Conservation (phyloP, 2,329 filamentous ascomycete species). For the Trichoderma endophyticum region DNA sequence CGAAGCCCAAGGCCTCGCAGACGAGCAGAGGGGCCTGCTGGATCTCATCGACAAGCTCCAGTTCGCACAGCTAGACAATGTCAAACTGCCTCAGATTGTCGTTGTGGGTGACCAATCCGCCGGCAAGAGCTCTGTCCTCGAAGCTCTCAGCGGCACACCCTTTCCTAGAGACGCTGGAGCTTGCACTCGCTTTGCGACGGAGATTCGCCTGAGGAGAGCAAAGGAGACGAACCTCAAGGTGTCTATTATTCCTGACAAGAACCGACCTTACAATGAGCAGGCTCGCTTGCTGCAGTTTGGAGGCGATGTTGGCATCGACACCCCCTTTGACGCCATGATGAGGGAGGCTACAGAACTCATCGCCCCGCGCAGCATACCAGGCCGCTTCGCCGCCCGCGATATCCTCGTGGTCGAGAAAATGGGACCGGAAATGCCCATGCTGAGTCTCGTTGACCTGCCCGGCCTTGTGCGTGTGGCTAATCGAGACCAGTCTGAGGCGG, state of each 20-base stretch:
- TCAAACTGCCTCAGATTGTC: slow-evolving; percentile 58
- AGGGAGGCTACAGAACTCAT: slow-evolving; percentile 49
- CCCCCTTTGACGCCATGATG: slow-evolving; percentile 51
- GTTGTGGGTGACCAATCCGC: slow-evolving; percentile 63
- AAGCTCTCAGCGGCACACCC: slow-evolving; percentile 59
- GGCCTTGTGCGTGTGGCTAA: slow-evolving; percentile 55
- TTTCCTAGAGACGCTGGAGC: slow-evolving; percentile 59
- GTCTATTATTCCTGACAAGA: slow-evolving; percentile 54
- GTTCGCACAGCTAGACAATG: slow-evolving; percentile 50
- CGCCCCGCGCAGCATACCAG: slow-evolving; percentile 47
- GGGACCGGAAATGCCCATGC: slow-evolving; percentile 56
- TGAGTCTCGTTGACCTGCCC: slow-evolving; percentile 61
- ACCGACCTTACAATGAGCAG: slow-evolving; percentile 46
- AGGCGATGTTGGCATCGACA: slow-evolving; percentile 43
- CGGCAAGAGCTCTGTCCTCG: slow-evolving; percentile 62
- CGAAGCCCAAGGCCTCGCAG: slow-evolving; percentile 47
- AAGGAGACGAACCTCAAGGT: slow-evolving; percentile 45
- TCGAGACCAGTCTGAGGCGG: slow-evolving; percentile 49
- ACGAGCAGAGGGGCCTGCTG: slow-evolving; percentile 55
- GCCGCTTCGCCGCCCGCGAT: slow-evolving; percentile 50
- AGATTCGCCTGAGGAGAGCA: slow-evolving; percentile 53
- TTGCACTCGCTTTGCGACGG: slow-evolving; percentile 61
- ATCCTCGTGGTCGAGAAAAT: slow-evolving; percentile 58
- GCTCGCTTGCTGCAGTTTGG: slow-evolving; percentile 47
- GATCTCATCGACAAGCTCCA: slow-evolving; percentile 57